Evolutionary conservation across 2,329 filamentous ascomycete genomes (phyloP).

Genomic region (Fusarium veterinarium): DNA sequence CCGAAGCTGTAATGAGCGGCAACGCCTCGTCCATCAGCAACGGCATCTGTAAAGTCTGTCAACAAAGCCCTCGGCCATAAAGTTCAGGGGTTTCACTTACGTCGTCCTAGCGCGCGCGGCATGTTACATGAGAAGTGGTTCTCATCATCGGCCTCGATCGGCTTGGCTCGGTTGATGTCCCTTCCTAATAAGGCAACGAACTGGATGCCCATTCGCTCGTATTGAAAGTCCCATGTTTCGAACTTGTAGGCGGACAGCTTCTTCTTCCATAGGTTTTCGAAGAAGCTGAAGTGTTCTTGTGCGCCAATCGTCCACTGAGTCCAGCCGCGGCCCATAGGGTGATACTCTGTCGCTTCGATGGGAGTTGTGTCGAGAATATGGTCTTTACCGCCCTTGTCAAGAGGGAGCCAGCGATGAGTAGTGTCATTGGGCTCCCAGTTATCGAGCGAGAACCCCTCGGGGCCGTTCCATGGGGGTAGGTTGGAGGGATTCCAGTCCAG

Average conservation of each 20-base stretch:
- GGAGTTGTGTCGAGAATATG: constrained; percentile 58
- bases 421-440: constrained; percentile 52
- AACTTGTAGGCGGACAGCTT: constrained; percentile 61
- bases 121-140: constrained; percentile 57
- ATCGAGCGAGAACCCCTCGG: constrained; percentile 45
- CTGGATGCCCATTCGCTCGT: constrained; percentile 63
- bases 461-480: constrained; percentile 50
- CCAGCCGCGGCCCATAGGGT: constrained; percentile 57
- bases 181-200: constrained; percentile 65
- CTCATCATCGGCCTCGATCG: constrained; percentile 59
- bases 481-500: constrained; percentile 54
- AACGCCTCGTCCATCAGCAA: constrained; percentile 65
- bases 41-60: constrained; percentile 48
- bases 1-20: constrained; percentile 65
- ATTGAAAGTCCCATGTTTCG: constrained; percentile 60
- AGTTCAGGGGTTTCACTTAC: constrained; percentile 24
- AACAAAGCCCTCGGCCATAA: neutral
- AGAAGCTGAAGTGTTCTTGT: constrained; percentile 60
- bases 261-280: constrained; percentile 62
- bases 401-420: constrained; percentile 63
- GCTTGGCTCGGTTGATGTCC: constrained; percentile 61
- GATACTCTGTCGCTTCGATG: constrained; percentile 61
- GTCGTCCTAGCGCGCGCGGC: constrained; percentile 53
- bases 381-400: constrained; percentile 47
- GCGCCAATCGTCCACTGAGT: constrained; percentile 63